Evolutionary conservation across 139 green algal species (phyloP), one percentile per base, ranked within the genome.

Genomic region (Picochlorum sp.): DNA sequence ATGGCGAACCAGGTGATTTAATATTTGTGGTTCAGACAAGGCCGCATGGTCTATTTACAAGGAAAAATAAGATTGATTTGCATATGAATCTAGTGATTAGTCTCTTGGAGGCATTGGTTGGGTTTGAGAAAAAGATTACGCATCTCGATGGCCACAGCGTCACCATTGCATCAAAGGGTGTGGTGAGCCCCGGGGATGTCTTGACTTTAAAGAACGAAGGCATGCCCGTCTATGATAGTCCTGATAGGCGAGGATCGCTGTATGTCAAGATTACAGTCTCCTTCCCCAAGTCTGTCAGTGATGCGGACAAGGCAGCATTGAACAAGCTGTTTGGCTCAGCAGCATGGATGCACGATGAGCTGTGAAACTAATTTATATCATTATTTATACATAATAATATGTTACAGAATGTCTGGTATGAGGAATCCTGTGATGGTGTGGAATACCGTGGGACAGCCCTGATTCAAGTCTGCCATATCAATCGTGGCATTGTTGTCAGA

Each of bases 1-100:
- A 97, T 68, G 94, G 94, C 2, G 94, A 99, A 63, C 78, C 90
- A 5, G 94, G 94, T 9, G 94, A 98, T 76, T 78, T 99, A 34
- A 85, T 77, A 28, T 66, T 87, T 59, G 47, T 79, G 20, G 18
- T 89, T 16, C 49, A 51, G 16, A 72, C 69, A 21, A 37, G 38
- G 52, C 70, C 75, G 0, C 63, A 95, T 70, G 18, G 63, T 4
- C 38, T 57, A 14, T 14, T 18, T 8, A 94, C 92, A 62, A 54
- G 67, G 65, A 75, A 89, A 6, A n/a, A 69, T 0, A 79, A 77
- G 31, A 66, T 86, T 61, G 75, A 94, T 70, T 74, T 96, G 56
- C 57, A 79, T 30, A 71, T 83, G 50, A 76, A 82, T 47, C 51
- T 49, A 4, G 88, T 77, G 28, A 95, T 97, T 62, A 79, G 76